Base-by-base conservation (phyloP, 2,329 filamentous ascomycete genomes). In the Ascochyta pisi region DNA sequence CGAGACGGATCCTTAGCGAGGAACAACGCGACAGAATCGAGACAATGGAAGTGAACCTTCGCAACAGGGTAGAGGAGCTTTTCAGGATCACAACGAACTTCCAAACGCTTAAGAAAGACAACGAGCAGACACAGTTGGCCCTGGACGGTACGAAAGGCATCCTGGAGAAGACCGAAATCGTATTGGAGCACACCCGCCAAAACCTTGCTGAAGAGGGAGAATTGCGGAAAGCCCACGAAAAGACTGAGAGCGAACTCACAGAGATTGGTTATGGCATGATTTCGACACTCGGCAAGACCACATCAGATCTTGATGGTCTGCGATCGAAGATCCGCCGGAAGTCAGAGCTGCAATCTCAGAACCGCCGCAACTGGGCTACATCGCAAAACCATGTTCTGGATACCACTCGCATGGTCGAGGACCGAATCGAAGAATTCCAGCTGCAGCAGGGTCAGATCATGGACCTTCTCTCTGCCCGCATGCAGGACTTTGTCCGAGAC, bases 21-120 rank as follows among this genome's bases (percentile, higher is more conserved):
- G 95, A 99, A 73, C 94, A 98, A 69, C 85, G 88, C 7, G 92
- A 94, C 64, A 94, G 92, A 74, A 92, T 99, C 42, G 92, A 96
- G 71, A 93, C 91, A 0, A 89, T 98, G 79, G 95, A 99, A 74
- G 85, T 85, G 34, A 96, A 95, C 68, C 81, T 99, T 50, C 87
- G 92, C 22, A 95, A 96, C 78, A 98, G 97, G 74, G 89, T 96
- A 2, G 92, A 98, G 68, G 93, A 99, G 73, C 82, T 99, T 0
- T 93, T 96, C 73, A 86, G 87, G 10, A 79, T 98, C 34, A 96
- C 91, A 0, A 92, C 89, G 38, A 92, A 87, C 62, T 96, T 98
- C 73, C 92, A 93, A 78, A 87, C 85, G 0, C 77, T 98, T 66
- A 96, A 95, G 77, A 92, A 93, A 71, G 92, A 97, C 58, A 90